Evolutionary conservation across 805 yeast genomes (phyloP).

Genomic region (Zygotorulaspora sp.): DNA sequence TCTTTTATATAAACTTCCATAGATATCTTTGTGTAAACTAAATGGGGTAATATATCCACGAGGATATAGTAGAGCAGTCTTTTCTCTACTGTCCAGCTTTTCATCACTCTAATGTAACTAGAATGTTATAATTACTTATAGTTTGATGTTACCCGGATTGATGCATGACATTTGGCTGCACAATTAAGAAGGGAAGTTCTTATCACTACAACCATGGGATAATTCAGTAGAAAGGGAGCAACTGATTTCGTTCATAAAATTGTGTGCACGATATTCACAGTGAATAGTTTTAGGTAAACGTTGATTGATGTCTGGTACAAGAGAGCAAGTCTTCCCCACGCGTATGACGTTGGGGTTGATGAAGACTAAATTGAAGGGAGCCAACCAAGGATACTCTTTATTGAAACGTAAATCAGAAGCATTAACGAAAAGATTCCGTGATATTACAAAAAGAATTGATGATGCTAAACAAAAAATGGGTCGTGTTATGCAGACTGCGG

Average conservation of each 20-base stretch:
- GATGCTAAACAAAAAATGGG: conserved; percentile 98
- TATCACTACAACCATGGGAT: not conserved
- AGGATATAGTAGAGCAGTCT: no score
- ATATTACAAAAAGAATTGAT: conserved; percentile 88
- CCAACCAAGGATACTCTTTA: conserved; percentile 91
- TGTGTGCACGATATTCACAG: not conserved
- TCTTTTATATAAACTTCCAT: conserved; percentile 16
- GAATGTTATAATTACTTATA: no score
- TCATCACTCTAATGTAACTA: no score
- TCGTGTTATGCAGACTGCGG: conserved; percentile 95
- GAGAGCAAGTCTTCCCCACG: conserved; percentile 96
- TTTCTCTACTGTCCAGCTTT: no score
- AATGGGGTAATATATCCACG: no score
- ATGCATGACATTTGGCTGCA: conserved; percentile 1
- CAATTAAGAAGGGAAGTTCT: not conserved
- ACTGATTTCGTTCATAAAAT: no score
- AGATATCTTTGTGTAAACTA: no score
- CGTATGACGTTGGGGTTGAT: conserved; percentile 94
- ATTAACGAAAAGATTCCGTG: conserved; percentile 91
- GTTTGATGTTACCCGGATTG: no score
- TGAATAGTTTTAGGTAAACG: not conserved
- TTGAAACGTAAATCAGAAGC: conserved; percentile 96
- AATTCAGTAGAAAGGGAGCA: not conserved
- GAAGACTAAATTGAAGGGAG: conserved; percentile 96
- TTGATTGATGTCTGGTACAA: conserved; percentile 35